phyloP scores from a whole-genome alignment of 805 yeast species.

The Candida arabinofermentans region DNA sequence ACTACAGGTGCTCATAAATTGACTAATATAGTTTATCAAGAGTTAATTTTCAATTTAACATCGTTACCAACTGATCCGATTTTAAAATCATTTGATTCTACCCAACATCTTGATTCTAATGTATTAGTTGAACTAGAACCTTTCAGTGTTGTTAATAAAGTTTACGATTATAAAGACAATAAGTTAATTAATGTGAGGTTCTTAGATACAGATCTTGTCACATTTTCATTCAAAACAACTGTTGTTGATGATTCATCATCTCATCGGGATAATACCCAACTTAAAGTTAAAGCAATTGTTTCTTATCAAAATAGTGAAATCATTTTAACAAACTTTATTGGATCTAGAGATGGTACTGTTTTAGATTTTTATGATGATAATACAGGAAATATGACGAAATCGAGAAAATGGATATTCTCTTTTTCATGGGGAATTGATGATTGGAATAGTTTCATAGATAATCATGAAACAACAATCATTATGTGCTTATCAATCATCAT shows the following conservation, averaged over 20 bases:
- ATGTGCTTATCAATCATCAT: constrained; percentile 9
- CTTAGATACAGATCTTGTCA: constrained; percentile 9
- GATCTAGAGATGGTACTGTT: background rate
- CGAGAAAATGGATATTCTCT: background rate
- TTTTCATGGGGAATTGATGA: background rate
- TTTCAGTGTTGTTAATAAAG: constrained; percentile 9
- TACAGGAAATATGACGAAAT: too few relatives aligned
- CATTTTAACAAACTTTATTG: constrained; percentile 6
- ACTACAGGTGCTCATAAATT: constrained; percentile 8
- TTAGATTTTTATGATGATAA: background rate
- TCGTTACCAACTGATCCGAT: background rate
- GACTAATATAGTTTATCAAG: constrained; percentile 16
- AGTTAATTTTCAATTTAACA: constrained; percentile 13
- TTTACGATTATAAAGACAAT: constrained; percentile 14
- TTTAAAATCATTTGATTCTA: background rate
- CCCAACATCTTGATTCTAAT: background rate
- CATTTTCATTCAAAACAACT: constrained; percentile 7
- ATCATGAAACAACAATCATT: constrained; percentile 11
- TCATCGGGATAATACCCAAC: background rate
- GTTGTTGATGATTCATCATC: constrained; percentile 1
- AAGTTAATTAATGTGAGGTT: constrained; percentile 13
- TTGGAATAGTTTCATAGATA: constrained; percentile 7
- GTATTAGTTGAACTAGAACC: constrained; percentile 5
- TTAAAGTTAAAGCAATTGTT: constrained; percentile 6
- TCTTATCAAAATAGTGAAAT: constrained; percentile 9